Percentiles rank a stretch among this genome's conserved stretches.
Conservation (phyloP, 2,329 filamentous ascomycete genomes). For the Claviceps spartinae region DNA sequence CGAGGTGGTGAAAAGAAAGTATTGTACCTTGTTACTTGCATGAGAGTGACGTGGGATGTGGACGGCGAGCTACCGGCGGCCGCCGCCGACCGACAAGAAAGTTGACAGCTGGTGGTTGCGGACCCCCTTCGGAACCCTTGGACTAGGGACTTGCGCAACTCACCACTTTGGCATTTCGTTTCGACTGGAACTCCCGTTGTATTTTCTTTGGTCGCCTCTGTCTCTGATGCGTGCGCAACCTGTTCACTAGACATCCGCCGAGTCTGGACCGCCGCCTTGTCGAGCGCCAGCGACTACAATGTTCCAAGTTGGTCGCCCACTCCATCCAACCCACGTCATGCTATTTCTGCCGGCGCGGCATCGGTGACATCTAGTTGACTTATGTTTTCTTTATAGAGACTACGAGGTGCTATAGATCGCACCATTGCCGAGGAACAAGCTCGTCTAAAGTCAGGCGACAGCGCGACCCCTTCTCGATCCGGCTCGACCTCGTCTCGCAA, state of each 20-base stretch:
- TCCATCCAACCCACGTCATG: not conserved
- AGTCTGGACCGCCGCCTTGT: not conserved
- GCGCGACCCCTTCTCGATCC: conserved; percentile 27
- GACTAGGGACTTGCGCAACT: too few species aligned
- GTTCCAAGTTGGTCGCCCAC: conserved; percentile 17
- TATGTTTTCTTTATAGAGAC: conserved; percentile 30
- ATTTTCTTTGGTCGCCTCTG: not conserved
- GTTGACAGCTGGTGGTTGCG: not conserved
- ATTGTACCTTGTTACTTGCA: too few species aligned
- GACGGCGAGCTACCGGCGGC: not conserved
- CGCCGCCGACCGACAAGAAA: not conserved
- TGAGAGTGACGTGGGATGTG: not conserved
- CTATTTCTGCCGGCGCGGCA: not conserved
- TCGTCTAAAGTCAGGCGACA: conserved; percentile 47
- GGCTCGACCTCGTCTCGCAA: conserved; percentile 24
- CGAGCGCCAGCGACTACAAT: conserved; percentile 10
- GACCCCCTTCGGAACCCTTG: not conserved
- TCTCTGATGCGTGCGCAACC: conserved; percentile 2
- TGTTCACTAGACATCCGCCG: not conserved
- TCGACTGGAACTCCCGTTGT: too few species aligned
- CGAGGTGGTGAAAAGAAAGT: not conserved
- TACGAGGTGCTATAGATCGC: conserved; percentile 74
- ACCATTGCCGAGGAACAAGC: conserved; percentile 87
- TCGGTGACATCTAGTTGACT: not conserved
- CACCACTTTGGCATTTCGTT: too few species aligned